These are phyloP conservation scores for Harrya chromipes DNA, from an alignment of 768 basidiomycete genomes.

Conservation along the genomic window DNA sequence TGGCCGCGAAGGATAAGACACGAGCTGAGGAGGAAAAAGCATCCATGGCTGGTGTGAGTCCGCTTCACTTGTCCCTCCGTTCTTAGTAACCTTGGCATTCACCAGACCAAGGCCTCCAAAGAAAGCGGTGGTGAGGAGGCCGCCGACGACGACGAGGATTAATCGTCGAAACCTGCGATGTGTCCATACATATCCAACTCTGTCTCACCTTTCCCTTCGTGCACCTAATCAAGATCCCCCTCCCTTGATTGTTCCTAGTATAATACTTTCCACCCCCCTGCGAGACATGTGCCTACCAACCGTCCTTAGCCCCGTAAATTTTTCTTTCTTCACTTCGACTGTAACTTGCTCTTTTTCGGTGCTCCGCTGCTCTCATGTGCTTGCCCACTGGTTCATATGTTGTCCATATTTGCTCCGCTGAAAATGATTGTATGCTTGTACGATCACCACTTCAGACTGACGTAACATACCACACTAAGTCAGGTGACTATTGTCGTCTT, in stretches of 20 bases:
- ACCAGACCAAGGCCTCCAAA: constrained; percentile 35
- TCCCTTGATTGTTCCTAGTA: constrained; percentile 15
- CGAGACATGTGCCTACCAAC: constrained; percentile 31
- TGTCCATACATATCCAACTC: constrained; percentile 18
- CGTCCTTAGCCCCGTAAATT: constrained; percentile 9
- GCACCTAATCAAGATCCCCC: constrained; percentile 20
- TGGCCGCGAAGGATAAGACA: constrained; percentile 83
- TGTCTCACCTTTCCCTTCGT: constrained; percentile 4
- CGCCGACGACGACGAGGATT: constrained; percentile 43
- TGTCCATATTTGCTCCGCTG: constrained; percentile 27
- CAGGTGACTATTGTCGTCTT: constrained; percentile 16
- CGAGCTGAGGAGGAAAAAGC: constrained; percentile 82
- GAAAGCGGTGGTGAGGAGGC: constrained; percentile 37
- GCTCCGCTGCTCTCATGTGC: constrained; percentile 27
- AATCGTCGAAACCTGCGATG: constrained; percentile 12
- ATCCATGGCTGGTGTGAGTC: constrained; percentile 38
- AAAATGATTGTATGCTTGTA: constrained; percentile 32
- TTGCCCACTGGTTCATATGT: constrained; percentile 25
- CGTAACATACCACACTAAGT: not conserved
- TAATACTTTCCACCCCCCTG: constrained; percentile 13
- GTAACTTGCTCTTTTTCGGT: constrained; percentile 22
- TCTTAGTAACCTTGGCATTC: not conserved
- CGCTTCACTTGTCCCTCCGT: not conserved
- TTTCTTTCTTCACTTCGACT: constrained; percentile 8
- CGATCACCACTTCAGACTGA: constrained; percentile 13